phyloP scores from a whole-genome alignment of 1,284 basidiomycete species.

The Ceratobasidium sp. region DNA sequence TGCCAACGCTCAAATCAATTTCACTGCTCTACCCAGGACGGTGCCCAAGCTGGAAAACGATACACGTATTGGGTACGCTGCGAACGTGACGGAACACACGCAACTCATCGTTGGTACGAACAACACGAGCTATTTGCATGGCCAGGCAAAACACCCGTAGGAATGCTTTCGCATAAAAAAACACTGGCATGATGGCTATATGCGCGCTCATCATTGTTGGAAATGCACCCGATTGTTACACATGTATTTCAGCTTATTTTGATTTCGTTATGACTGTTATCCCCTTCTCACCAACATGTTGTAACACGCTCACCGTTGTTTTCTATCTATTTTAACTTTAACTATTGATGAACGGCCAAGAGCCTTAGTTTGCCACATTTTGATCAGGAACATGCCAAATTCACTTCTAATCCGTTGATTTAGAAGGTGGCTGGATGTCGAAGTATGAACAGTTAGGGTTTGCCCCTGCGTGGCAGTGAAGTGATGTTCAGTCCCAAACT shows the following conservation, averaged over 20 bases:
- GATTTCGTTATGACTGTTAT: background rate
- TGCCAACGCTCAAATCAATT: background rate
- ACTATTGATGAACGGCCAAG: too few species aligned
- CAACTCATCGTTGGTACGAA: constrained; percentile 35
- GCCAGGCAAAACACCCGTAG: background rate
- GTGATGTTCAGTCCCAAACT: too few species aligned
- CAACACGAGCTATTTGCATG: constrained; percentile 33
- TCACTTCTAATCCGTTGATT: too few species aligned
- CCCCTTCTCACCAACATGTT: too few species aligned
- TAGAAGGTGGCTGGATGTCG: too few species aligned
- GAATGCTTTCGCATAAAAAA: background rate
- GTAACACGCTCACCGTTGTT: too few species aligned
- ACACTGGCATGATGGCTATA: constrained; percentile 14
- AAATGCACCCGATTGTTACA: background rate
- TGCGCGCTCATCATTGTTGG: background rate
- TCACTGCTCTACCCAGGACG: background rate
- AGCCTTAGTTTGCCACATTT: too few species aligned
- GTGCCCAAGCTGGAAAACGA: background rate
- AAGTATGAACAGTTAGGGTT: too few species aligned
- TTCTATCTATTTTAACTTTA: too few species aligned
- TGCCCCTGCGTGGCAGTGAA: too few species aligned
- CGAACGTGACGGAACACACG: constrained; percentile 6
- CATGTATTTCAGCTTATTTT: background rate
- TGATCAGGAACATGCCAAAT: too few species aligned
- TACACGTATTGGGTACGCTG: constrained; percentile 33